Evolutionary conservation across 306 rosid species (phyloP).

Genomic region (Ammopiptanthus mongolicus): DNA sequence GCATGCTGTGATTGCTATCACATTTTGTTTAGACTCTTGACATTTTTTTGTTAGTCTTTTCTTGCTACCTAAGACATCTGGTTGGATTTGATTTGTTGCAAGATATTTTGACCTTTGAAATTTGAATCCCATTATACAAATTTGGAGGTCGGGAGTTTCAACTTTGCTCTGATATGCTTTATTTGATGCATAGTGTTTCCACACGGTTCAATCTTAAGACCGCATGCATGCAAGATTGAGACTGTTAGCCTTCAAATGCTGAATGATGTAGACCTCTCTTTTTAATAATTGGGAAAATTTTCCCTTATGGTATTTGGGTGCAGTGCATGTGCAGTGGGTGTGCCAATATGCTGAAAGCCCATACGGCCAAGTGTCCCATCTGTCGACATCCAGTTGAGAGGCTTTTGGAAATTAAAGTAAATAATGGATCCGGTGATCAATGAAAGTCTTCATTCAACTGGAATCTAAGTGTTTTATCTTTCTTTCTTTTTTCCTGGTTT

Average conservation of each 20-base stretch:
- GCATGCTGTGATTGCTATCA: neutral
- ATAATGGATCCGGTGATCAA: conserved; percentile 20
- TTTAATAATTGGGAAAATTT: neutral
- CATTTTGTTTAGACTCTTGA: neutral
- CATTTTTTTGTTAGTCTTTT: neutral
- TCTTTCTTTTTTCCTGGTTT: neutral
- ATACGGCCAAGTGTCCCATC: conserved; percentile 42
- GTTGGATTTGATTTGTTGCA: neutral
- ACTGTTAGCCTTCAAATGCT: neutral
- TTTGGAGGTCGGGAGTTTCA: neutral
- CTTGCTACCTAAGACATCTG: neutral
- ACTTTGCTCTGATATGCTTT: neutral
- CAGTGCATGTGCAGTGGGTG: conserved; percentile 59
- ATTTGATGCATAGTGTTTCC: neutral
- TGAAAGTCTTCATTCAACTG: neutral
- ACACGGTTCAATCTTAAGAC: neutral
- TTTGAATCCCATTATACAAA: neutral
- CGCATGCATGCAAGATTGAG: neutral
- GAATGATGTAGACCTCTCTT: neutral
- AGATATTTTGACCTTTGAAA: neutral
- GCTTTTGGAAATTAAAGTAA: conserved; percentile 39
- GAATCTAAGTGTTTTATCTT: neutral
- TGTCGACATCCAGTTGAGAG: conserved; percentile 45
- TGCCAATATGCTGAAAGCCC: conserved; percentile 41
- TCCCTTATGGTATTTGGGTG: conserved; percentile 4